Evolutionary conservation across 2,329 filamentous ascomycete genomes (phyloP).

Genomic region (Scolecobasidium constrictum): DNA sequence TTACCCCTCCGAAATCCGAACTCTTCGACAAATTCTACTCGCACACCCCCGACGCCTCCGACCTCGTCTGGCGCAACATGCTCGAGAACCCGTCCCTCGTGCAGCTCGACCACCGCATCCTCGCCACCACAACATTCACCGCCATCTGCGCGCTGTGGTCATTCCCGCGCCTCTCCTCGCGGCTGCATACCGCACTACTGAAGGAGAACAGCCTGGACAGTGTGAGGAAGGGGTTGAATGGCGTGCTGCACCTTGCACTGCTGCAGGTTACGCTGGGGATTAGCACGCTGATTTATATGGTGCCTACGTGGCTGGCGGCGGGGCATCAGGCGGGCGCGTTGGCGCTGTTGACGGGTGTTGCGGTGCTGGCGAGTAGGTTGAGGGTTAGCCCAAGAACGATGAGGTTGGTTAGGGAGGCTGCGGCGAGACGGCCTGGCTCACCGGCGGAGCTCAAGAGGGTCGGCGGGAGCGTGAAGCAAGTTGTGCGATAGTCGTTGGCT

Average conservation of each 20-base stretch:
- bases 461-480: background rate
- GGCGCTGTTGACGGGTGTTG: constrained; percentile 69
- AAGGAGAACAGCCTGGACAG: constrained; percentile 15
- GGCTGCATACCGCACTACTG: constrained; percentile 38
- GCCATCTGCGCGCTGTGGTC: constrained; percentile 67
- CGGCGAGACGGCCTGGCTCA: background rate
- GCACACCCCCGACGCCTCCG: constrained; percentile 63
- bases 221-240: constrained; percentile 59
- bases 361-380: constrained; percentile 68
- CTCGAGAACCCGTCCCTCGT: constrained; percentile 94
- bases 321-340: constrained; percentile 87
- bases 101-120: constrained; percentile 87
- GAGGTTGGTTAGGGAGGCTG: constrained; percentile 35
- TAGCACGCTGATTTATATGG: constrained; percentile 83
- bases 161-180: constrained; percentile 59
- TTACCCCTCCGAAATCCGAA: constrained; percentile 71
- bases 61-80: constrained; percentile 95
- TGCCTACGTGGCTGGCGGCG: constrained; percentile 77
- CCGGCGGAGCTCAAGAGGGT: background rate
- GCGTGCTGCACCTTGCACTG: constrained; percentile 71
- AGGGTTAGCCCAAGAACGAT: constrained; percentile 60
- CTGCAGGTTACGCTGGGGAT: constrained; percentile 83
- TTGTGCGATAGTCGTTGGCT: background rate
- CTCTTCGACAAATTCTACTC: constrained; percentile 81
- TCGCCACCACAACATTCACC: constrained; percentile 81